Conservation (phyloP, 1,284 basidiomycete species). For the Tremellales sp. region DNA sequence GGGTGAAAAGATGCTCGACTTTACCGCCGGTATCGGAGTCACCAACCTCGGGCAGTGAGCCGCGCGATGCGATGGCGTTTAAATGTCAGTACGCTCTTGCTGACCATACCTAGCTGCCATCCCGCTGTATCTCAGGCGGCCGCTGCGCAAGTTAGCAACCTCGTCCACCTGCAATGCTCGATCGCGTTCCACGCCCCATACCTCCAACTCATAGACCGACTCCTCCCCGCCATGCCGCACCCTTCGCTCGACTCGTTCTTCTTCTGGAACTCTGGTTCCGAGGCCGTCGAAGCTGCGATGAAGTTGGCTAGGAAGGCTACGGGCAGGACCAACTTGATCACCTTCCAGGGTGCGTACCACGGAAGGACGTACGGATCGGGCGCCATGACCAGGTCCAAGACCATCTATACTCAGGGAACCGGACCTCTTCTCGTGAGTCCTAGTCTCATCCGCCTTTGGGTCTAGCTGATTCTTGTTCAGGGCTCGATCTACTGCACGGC, state of each 20-base stretch:
- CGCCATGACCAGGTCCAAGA: conserved; percentile 80
- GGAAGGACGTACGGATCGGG: conserved; percentile 85
- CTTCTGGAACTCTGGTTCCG: conserved; percentile 77
- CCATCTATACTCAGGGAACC: conserved; percentile 75
- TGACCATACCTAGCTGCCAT: conserved; percentile 57
- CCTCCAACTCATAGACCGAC: conserved; percentile 60
- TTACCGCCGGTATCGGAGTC: conserved; percentile 69
- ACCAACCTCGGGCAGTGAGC: conserved; percentile 39
- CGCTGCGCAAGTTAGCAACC: conserved; percentile 72
- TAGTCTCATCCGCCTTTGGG: background rate
- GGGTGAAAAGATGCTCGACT: conserved; percentile 71
- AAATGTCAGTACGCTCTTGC: conserved; percentile 9
- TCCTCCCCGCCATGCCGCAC: conserved; percentile 42
- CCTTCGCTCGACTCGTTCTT: conserved; percentile 66
- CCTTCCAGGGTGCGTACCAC: conserved; percentile 84
- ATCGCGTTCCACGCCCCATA: conserved; percentile 63
- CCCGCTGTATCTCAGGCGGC: conserved; percentile 80
- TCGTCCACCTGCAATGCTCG: conserved; percentile 68
- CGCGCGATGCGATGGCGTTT: background rate
- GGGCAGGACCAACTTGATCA: conserved; percentile 78
- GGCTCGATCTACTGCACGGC: conserved; percentile 73
- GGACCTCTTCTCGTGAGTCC: conserved; percentile 68
- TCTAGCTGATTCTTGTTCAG: conserved; percentile 1
- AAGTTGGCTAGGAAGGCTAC: conserved; percentile 67
- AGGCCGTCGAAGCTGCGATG: conserved; percentile 44